These are phyloP conservation scores for Blastobotrys proliferans DNA, from an alignment of 1,139 yeast genomes.

Conservation along the genomic window DNA sequence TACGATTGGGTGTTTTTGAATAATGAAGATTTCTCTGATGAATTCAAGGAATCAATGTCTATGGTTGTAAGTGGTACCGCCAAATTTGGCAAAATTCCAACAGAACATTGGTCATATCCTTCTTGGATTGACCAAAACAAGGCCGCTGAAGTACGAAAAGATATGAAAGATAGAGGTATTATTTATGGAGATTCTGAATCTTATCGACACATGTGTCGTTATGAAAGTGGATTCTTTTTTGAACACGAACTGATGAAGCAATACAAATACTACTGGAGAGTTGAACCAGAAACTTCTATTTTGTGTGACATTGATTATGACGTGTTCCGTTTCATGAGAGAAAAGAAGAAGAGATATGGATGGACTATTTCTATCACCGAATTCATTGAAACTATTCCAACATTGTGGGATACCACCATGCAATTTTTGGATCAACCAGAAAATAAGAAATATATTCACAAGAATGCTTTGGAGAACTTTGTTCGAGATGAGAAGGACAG, in stretches of 20 bases:
- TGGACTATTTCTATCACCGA: slow-evolving; percentile 66
- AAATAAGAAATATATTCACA: slow-evolving; percentile 45
- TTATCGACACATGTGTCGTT: slow-evolving; percentile 75
- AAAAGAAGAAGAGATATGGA: slow-evolving; percentile 57
- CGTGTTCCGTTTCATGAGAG: slow-evolving; percentile 58
- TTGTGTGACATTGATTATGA: slow-evolving; percentile 64
- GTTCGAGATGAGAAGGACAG: slow-evolving; percentile 52
- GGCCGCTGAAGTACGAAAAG: slow-evolving; percentile 48
- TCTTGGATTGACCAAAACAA: slow-evolving; percentile 58
- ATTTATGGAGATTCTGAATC: slow-evolving; percentile 60
- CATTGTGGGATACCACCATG: slow-evolving; percentile 55
- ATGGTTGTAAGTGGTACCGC: slow-evolving; percentile 57
- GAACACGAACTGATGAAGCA: slow-evolving; percentile 49
- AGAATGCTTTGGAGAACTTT: slow-evolving; percentile 69
- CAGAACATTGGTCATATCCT: slow-evolving; percentile 71
- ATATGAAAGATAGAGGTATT: slow-evolving; percentile 47
- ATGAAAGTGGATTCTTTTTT: slow-evolving; percentile 64
- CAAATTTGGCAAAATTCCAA: slow-evolving; percentile 56
- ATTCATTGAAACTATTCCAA: slow-evolving; percentile 52
- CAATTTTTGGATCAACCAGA: slow-evolving; percentile 47
- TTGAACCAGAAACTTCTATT: slow-evolving; percentile 62
- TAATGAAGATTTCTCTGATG: slow-evolving; percentile 55
- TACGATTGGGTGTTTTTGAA: slow-evolving; percentile 82
- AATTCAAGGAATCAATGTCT: slow-evolving; percentile 48
- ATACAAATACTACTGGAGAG: slow-evolving; percentile 69